Base-by-base conservation (phyloP, 1,139 yeast species). In the Wickerhamomyces sp. region DNA sequence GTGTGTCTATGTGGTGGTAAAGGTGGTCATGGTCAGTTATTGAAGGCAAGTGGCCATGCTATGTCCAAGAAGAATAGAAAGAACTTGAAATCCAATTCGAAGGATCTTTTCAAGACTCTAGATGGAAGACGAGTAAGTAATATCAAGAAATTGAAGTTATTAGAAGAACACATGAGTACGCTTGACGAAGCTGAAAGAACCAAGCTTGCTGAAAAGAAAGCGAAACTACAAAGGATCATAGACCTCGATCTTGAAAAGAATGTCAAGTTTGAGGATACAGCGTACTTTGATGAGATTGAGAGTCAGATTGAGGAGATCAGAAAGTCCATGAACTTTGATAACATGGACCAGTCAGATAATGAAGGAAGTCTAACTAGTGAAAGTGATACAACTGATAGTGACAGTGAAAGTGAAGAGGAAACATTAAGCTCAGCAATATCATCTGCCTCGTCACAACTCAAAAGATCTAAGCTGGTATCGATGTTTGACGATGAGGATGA, bases 1-100 rank as follows among this genome's bases (percentile, higher is more conserved):
- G 48, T 63, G 2, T 56, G 63, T n/a, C 46, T 73, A 39, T 63
- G 69, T 43, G 79, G 79, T 14, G 79, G 80, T 26, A 75, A 75
- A 59, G 79, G 79, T 34, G 79, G 79, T 3, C 72, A 73, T 57
- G 79, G 78, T 1, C 64, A 72, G 27, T 61, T 68, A 57, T 57
- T 75, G 42, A 64, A 68, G 35, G 69, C 71, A 4, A 68, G 67
- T 41, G 75, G 72, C 5, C 65, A 66, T 10, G 55, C 61, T 15
- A 67, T 66, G 71, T 56, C 61, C 13, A 59, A 57, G 44, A 58
- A 60, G 45, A 55, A 56, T 27, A 53, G 48, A 29, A 55, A 54
- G 23, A 64, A 56, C 13, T 45, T 47, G 26, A 50, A 45, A 36
- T 51, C 59, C 2, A 49, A 43, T 14, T 44, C 52, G 4, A 64